phyloP scores from a whole-genome alignment of 2,329 filamentous ascomycete genomes.

The Alternaria solani region DNA sequence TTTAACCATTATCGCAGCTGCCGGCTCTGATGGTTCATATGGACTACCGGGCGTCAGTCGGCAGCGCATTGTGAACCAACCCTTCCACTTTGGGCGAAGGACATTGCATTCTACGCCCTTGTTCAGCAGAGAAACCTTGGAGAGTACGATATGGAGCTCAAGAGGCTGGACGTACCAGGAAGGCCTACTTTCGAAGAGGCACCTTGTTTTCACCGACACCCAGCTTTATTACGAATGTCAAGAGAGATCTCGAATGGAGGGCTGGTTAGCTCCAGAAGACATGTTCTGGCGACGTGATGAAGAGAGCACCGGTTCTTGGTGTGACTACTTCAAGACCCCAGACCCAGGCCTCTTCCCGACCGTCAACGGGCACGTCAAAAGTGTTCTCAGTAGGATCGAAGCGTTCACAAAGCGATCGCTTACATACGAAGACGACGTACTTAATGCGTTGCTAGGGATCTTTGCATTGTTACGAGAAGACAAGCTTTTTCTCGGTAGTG shows the following conservation, averaged over 20 bases:
- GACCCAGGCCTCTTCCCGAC: background rate
- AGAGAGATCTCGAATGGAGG: background rate
- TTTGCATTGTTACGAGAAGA: background rate
- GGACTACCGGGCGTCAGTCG: background rate
- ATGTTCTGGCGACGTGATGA: background rate
- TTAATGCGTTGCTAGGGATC: background rate
- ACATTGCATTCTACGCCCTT: background rate
- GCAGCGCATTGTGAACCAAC: background rate
- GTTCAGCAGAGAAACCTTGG: background rate
- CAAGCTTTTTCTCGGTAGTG: accelerated
- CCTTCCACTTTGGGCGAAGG: background rate
- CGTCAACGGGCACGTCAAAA: background rate
- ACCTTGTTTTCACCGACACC: background rate
- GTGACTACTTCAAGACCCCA: background rate
- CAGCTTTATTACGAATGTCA: background rate
- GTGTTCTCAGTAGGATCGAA: background rate
- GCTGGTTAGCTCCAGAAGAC: background rate
- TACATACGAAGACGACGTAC: background rate
- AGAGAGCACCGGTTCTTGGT: background rate
- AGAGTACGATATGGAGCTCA: background rate
- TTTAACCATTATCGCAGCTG: background rate
- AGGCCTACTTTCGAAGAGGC: background rate
- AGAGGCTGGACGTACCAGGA: conserved; percentile 1
- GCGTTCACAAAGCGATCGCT: background rate
- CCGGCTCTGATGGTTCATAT: background rate